A percentile compares a stretch with the other conserved stretches of the same genome.
Evolutionary conservation across 352 stramenopile species (phyloP).

Genomic region (Aphanomyces invadans): DNA sequence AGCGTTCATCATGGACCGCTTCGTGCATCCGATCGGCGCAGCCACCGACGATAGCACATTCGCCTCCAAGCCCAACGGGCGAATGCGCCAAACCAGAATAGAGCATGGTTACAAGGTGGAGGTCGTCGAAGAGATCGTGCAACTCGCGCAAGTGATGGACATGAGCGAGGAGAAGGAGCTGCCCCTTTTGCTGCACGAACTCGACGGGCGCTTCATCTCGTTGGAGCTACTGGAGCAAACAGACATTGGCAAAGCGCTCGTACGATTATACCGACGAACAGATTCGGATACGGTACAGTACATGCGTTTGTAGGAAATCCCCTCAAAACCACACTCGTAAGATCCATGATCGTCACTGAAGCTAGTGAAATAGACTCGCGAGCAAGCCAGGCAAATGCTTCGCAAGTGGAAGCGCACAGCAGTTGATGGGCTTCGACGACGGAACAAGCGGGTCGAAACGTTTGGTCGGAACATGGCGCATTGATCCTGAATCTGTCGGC

Average conservation of each 20-base stretch:
- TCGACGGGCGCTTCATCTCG: constrained; percentile 66
- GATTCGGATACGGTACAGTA: constrained; percentile 28
- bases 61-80: constrained; percentile 12
- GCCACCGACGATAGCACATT: not conserved
- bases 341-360: no score
- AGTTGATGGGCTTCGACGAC: constrained; percentile 56
- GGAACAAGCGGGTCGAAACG: constrained; percentile 46
- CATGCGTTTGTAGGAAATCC: no score
- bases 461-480: constrained; percentile 66
- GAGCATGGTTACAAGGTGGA: constrained; percentile 61
- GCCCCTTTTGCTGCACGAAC: constrained; percentile 37
- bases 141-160: constrained; percentile 61
- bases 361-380: constrained; percentile 30
- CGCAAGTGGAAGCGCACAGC: constrained; percentile 56
- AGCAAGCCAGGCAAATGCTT: constrained; percentile 37
- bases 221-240: constrained; percentile 81
- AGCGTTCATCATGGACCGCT: not conserved
- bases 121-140: constrained; percentile 56
- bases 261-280: constrained; percentile 33
- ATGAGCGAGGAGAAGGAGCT: constrained; percentile 37
- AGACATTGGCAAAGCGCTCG: constrained; percentile 34
- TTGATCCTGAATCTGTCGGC: no score
- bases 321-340: no score
- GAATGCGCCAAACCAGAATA: constrained; percentile 56
- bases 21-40: not conserved